Evolutionary conservation across 1,139 yeast genomes (phyloP).

Genomic region (Wickerhamomyces sp.): DNA sequence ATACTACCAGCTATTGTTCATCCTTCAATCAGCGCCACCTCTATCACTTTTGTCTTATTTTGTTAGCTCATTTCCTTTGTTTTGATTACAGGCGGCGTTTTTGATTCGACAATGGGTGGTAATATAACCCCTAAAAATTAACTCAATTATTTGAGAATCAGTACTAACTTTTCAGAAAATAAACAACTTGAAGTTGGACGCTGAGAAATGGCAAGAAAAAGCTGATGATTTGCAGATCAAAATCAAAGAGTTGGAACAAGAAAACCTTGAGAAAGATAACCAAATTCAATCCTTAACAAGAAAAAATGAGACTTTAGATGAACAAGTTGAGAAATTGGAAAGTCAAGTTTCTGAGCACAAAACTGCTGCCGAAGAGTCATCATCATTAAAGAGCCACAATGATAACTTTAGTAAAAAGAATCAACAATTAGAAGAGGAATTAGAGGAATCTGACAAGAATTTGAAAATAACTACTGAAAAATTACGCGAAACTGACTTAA

Average conservation of each 20-base stretch:
- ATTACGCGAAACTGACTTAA: conserved; percentile 92
- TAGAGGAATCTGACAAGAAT: conserved; percentile 89
- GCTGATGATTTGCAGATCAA: conserved; percentile 80
- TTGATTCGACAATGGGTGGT: neutral
- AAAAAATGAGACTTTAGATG: conserved; percentile 88
- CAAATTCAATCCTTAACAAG: conserved; percentile 90
- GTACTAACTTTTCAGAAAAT: conserved; percentile 53
- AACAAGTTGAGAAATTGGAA: conserved; percentile 87
- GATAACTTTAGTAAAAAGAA: conserved; percentile 91
- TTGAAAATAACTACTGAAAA: conserved; percentile 91
- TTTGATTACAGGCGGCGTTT: conserved; percentile 3
- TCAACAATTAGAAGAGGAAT: conserved; percentile 87
- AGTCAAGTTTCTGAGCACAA: conserved; percentile 73
- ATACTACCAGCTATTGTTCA: neutral
- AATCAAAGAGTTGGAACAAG: conserved; percentile 90
- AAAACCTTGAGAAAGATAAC: conserved; percentile 86
- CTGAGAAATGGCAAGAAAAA: conserved; percentile 96
- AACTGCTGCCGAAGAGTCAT: conserved; percentile 89
- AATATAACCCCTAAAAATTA: neutral
- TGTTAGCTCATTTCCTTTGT: neutral
- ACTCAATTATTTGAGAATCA: neutral
- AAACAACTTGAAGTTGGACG: conserved; percentile 85
- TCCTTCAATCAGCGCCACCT: neutral
- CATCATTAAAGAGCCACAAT: conserved; percentile 82
- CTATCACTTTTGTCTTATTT: neutral